These are phyloP conservation scores for Fragaria nilgerrensis DNA, from an alignment of 306 rosid genomes.

Conservation along the genomic window DNA sequence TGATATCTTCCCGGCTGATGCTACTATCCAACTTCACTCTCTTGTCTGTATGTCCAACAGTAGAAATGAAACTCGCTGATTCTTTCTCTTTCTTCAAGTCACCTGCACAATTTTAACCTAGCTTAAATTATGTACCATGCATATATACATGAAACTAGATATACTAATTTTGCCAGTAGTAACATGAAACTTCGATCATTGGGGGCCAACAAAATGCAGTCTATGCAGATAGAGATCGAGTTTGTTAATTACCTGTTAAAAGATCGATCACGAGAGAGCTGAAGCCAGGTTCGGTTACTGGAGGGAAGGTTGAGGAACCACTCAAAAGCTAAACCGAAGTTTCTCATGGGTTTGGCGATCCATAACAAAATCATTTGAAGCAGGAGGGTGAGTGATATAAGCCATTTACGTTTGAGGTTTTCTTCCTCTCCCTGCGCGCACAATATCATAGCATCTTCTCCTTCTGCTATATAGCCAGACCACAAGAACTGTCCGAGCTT, in stretches of 20 bases:
- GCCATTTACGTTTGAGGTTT: not conserved
- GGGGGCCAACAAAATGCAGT: not conserved
- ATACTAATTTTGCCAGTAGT: not conserved
- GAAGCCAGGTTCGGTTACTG: not conserved
- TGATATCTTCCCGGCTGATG: not conserved
- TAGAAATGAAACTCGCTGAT: slow-evolving; percentile 10
- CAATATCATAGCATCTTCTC: not conserved
- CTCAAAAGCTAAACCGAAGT: not conserved
- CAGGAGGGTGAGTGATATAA: not conserved
- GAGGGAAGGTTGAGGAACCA: not conserved
- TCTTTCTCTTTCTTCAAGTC: not conserved
- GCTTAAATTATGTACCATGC: not conserved
- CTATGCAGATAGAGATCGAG: not conserved
- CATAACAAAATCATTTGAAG: slow-evolving; percentile 6
- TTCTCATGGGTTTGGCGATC: not conserved
- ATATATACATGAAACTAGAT: not conserved
- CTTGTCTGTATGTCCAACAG: slow-evolving; percentile 9
- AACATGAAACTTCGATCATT: not conserved
- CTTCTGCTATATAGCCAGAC: not conserved
- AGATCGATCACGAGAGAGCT: not conserved
- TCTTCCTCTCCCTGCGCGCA: not conserved
- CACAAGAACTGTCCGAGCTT: not conserved
- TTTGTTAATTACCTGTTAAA: not conserved
- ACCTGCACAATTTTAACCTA: not conserved
- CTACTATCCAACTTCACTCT: slow-evolving; percentile 13